phyloP scores from a whole-genome alignment of 2,329 filamentous ascomycete species.

The Bisporella sp. region DNA sequence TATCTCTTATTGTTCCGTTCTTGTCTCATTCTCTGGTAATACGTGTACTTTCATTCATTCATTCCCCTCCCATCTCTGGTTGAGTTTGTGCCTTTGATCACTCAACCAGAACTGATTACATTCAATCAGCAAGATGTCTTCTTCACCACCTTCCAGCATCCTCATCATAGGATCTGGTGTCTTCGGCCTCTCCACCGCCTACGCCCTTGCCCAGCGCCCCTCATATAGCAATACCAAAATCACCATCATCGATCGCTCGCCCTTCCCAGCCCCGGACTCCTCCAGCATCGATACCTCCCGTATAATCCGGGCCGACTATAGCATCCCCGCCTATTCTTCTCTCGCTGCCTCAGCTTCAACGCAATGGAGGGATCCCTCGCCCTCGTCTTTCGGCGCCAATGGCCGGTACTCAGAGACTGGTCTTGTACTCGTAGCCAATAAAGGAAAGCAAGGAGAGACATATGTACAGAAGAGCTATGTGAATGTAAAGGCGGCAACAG shows the following conservation, averaged over 20 bases:
- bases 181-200: slow-evolving; percentile 58
- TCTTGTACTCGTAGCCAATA: slow-evolving; percentile 55
- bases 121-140: neutral
- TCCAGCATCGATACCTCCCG: slow-evolving; percentile 57
- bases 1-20: neutral
- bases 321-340: slow-evolving; percentile 66
- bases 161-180: slow-evolving; percentile 59
- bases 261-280: slow-evolving; percentile 52
- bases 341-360: slow-evolving; percentile 66
- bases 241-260: slow-evolving; percentile 51
- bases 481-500: slow-evolving; percentile 43
- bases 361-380: slow-evolving; percentile 56
- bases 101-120: no score
- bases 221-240: slow-evolving; percentile 44
- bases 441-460: slow-evolving; percentile 29
- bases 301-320: slow-evolving; percentile 68
- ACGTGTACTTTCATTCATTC: neutral
- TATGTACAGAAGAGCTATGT: slow-evolving; percentile 55
- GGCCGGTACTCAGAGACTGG: slow-evolving; percentile 67
- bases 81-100: no score
- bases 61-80: neutral
- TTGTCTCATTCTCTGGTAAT: neutral
- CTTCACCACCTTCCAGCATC: slow-evolving; percentile 38
- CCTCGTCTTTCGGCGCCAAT: slow-evolving; percentile 45
- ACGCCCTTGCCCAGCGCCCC: slow-evolving; percentile 58